These are phyloP conservation scores for Luffa aegyptiaca DNA, from an alignment of 306 rosid species.

Conservation along the genomic window DNA sequence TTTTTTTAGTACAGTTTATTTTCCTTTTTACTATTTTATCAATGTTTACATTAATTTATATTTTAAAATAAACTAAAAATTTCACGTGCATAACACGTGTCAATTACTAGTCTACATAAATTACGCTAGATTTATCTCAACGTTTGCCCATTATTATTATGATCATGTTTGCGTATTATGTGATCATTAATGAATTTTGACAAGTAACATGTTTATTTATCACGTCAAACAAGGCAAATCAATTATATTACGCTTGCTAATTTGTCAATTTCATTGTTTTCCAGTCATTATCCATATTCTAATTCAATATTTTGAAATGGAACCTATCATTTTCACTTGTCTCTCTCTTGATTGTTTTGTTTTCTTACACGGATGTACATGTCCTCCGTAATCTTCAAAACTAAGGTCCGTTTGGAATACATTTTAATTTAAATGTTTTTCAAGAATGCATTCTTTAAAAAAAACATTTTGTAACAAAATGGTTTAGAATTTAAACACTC, in stretches of 20 bases:
- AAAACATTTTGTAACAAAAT: too few relatives aligned
- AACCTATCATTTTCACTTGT: conserved; percentile 1
- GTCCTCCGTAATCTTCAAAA: background rate
- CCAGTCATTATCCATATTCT: background rate
- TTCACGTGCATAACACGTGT: too few relatives aligned
- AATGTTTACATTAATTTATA: too few relatives aligned
- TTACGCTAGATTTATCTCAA: background rate
- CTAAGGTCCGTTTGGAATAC: too few relatives aligned
- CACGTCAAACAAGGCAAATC: background rate
- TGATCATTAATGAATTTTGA: background rate
- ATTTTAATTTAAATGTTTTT: too few relatives aligned
- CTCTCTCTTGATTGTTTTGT: background rate
- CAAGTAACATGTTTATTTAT: background rate
- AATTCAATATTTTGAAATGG: background rate
- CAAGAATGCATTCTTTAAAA: too few relatives aligned
- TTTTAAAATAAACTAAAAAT: too few relatives aligned
- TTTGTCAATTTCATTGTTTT: background rate
- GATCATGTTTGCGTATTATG: background rate
- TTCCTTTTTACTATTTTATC: too few relatives aligned
- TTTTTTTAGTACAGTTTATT: too few relatives aligned
- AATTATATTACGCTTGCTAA: background rate
- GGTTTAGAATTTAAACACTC: too few relatives aligned
- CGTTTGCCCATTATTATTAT: background rate
- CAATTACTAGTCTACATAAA: too few relatives aligned
- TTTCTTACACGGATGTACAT: background rate